Evolutionary conservation across 2,329 filamentous ascomycete species (phyloP).

Genomic region (Penicillium sp.): DNA sequence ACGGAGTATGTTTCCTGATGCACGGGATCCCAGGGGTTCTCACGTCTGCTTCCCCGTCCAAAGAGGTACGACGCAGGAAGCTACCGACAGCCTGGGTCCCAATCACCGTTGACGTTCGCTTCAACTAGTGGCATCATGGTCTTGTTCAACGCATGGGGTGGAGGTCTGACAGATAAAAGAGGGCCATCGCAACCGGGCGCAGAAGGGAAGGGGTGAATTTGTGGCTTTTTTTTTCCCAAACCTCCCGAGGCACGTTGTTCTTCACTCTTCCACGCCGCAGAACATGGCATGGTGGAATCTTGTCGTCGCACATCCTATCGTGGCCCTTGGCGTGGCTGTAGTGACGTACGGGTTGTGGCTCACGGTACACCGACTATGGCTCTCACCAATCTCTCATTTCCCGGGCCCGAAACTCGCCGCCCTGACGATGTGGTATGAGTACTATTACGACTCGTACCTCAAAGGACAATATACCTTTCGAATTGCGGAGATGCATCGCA

Average conservation of each 20-base stretch:
- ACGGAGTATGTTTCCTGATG: neutral
- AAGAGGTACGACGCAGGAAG: neutral
- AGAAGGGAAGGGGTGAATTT: neutral
- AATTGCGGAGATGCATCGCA: constrained; percentile 23
- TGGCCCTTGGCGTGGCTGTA: neutral
- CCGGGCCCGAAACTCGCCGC: constrained; percentile 25
- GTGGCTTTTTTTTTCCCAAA: neutral
- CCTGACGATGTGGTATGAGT: constrained; percentile 26
- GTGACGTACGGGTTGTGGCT: constrained; percentile 2
- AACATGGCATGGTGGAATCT: constrained; percentile 6
- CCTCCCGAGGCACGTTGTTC: neutral
- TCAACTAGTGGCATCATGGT: neutral
- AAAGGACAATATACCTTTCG: constrained; percentile 22
- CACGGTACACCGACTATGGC: constrained; percentile 16
- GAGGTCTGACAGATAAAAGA: neutral
- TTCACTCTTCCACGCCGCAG: no score
- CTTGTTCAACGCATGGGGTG: neutral
- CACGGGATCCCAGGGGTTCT: neutral
- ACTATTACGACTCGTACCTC: constrained; percentile 22
- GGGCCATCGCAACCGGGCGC: neutral
- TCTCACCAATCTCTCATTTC: constrained; percentile 24
- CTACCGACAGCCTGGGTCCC: constrained; percentile 1
- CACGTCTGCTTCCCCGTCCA: neutral
- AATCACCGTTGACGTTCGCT: neutral
- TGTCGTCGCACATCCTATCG: constrained; percentile 3